phyloP scores from a whole-genome alignment of 2,329 filamentous ascomycete species.

The Talaromyces sp. region DNA sequence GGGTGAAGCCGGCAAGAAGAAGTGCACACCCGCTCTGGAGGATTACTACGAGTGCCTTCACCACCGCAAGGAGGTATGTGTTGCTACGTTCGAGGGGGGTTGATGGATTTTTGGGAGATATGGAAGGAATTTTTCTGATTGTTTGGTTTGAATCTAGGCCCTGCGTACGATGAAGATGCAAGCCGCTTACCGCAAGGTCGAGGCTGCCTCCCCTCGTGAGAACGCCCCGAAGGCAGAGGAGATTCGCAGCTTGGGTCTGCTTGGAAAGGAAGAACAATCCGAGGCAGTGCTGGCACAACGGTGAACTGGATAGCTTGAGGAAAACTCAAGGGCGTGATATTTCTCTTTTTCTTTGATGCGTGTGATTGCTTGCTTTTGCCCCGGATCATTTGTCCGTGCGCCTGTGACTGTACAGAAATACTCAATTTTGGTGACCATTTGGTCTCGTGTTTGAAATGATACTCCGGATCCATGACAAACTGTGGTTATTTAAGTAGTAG shows the following conservation, averaged over 20 bases:
- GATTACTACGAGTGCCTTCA: slow-evolving; percentile 99
- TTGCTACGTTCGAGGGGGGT: not conserved
- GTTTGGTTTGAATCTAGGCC: slow-evolving; percentile 56
- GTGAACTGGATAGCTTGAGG: slow-evolving; percentile 13
- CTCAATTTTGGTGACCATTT: slow-evolving; percentile 22
- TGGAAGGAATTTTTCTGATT: slow-evolving; percentile 8
- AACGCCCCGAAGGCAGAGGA: slow-evolving; percentile 79
- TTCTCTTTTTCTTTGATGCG: slow-evolving; percentile 31
- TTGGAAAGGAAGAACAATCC: slow-evolving; percentile 82
- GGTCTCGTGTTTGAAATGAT: slow-evolving; percentile 29
- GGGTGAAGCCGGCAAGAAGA: slow-evolving; percentile 81
- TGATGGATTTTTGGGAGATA: not conserved
- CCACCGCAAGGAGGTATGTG: slow-evolving; percentile 92
- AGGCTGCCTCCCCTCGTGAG: slow-evolving; percentile 74
- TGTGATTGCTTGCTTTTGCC: slow-evolving; percentile 31
- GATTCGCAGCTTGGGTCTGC: slow-evolving; percentile 81
- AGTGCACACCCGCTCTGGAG: slow-evolving; percentile 82
- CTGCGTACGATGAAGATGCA: slow-evolving; percentile 78
- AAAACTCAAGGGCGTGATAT: slow-evolving; percentile 25
- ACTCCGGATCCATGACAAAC: slow-evolving; percentile 27
- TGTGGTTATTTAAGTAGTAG: not conserved
- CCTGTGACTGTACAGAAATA: slow-evolving; percentile 41
- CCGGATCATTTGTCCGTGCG: slow-evolving; percentile 23
- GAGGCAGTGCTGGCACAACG: slow-evolving; percentile 55
- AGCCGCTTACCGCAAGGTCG: slow-evolving; percentile 78